Conservation (phyloP, 2,329 filamentous ascomycete genomes). For the Lachnum nothofagi region DNA sequence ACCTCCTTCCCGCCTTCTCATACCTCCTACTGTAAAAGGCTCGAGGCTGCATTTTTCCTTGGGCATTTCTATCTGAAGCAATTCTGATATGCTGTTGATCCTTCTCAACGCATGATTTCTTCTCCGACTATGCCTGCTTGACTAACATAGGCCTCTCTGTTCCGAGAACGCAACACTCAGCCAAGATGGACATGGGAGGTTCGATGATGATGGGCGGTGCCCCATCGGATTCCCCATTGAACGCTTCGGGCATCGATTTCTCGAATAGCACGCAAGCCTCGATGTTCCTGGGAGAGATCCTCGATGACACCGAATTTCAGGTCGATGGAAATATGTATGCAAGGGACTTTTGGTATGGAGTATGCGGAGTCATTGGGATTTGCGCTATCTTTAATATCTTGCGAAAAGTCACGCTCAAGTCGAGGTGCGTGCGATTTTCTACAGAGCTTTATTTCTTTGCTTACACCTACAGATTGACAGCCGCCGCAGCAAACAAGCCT, state of each 20-base stretch:
- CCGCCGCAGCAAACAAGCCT: constrained; percentile 31
- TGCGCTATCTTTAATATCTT: constrained; percentile 31
- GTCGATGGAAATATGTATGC: constrained; percentile 35
- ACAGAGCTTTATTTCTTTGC: neutral
- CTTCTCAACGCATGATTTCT: too few species aligned
- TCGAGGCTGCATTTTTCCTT: too few species aligned
- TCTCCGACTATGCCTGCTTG: too few species aligned
- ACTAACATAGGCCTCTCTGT: too few species aligned
- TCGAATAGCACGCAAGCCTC: constrained; percentile 34
- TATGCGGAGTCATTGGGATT: constrained; percentile 33
- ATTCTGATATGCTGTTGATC: too few species aligned
- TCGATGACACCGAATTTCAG: constrained; percentile 35
- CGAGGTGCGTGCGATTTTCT: constrained; percentile 23
- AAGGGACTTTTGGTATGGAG: constrained; percentile 37
- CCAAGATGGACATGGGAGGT: constrained; percentile 18
- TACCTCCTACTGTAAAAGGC: too few species aligned
- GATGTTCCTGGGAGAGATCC: constrained; percentile 33
- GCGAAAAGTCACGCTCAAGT: constrained; percentile 23
- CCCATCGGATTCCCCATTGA: constrained; percentile 25
- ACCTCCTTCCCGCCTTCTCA: too few species aligned
- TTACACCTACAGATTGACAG: constrained; percentile 28
- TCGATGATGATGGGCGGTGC: constrained; percentile 23
- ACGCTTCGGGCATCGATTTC: constrained; percentile 34
- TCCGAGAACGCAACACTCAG: neutral
- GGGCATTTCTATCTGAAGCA: too few species aligned